These are phyloP conservation scores for Fusarium solani-melongenae DNA, from an alignment of 2,329 filamentous ascomycete genomes.

Conservation along the genomic window DNA sequence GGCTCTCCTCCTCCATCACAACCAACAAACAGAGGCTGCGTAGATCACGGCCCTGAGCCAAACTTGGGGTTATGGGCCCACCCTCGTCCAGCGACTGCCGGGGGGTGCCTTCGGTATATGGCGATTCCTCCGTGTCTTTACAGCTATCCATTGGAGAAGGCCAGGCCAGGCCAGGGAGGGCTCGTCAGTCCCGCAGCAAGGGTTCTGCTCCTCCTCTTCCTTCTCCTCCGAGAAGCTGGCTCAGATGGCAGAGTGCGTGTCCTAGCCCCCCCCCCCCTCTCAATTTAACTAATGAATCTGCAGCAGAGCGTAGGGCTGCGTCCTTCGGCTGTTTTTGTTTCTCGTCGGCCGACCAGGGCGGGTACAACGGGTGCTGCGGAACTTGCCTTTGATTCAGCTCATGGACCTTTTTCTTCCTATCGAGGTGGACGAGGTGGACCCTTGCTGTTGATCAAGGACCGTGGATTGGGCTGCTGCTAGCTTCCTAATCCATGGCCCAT, in stretches of 20 bases:
- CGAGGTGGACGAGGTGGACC: not conserved
- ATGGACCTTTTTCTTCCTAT: not conserved
- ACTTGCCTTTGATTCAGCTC: not conserved
- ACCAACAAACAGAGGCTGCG: not conserved
- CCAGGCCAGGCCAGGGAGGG: not conserved
- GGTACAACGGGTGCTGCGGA: not conserved
- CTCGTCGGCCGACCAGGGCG: not conserved
- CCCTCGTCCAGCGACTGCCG: not conserved
- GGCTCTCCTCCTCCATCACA: not conserved
- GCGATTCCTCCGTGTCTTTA: not conserved
- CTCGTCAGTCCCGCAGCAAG: not conserved
- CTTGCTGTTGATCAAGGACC: not conserved
- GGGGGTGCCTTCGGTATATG: not conserved
- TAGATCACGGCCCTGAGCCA: not conserved
- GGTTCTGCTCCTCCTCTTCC: not conserved
- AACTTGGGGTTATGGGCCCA: not conserved
- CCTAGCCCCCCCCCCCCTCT: not conserved
- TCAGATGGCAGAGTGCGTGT: not conserved
- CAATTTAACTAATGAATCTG: not conserved
- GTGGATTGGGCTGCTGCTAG: not conserved
- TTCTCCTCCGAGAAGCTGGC: not conserved
- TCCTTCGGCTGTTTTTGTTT: not conserved
- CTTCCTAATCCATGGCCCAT: not conserved
- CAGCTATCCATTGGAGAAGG: not conserved
- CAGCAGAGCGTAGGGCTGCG: not conserved